A percentile compares a stretch with the other conserved stretches of the same genome.
Conservation (phyloP, 345 rosid species). For the Hibiscus trionum region DNA sequence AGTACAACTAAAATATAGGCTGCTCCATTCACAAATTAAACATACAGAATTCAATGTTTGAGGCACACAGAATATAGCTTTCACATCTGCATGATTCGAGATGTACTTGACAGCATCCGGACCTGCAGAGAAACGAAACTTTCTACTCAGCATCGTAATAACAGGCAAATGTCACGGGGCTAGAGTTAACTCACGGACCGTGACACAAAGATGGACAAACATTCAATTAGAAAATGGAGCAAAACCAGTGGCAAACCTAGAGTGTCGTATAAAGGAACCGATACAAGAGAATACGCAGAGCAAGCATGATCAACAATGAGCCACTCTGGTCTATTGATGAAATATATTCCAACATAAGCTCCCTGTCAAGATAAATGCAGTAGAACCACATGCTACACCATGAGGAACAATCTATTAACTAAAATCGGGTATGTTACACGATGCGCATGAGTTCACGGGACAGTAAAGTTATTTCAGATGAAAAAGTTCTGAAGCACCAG, state of each 20-base stretch:
- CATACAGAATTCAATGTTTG: conserved; percentile 71
- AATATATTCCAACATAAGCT: conserved; percentile 74
- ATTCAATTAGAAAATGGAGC: conserved; percentile 3
- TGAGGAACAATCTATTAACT: conserved; percentile 1
- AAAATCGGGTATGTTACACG: neutral
- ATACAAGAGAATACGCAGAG: conserved; percentile 72
- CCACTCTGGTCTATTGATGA: conserved; percentile 97
- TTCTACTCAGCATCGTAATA: conserved; percentile 18
- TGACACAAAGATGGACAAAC: neutral
- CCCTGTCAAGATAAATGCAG: conserved; percentile 41
- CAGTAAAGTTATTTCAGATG: no score
- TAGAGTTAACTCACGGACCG: no score
- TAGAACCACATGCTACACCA: conserved; percentile 7
- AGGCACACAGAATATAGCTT: conserved; percentile 86
- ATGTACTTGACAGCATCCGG: conserved; percentile 94
- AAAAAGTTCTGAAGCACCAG: no score
- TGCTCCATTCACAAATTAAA: no score
- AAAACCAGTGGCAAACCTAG: conserved; percentile 51
- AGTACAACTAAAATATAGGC: no score
- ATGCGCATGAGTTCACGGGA: neutral
- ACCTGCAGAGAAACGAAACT: conserved; percentile 41
- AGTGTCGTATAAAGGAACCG: conserved; percentile 96
- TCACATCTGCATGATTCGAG: conserved; percentile 75
- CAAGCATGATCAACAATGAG: conserved; percentile 92
- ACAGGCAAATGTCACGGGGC: neutral